Base-by-base conservation (phyloP, 305 asterid genomes). In the Andrographis paniculata region DNA sequence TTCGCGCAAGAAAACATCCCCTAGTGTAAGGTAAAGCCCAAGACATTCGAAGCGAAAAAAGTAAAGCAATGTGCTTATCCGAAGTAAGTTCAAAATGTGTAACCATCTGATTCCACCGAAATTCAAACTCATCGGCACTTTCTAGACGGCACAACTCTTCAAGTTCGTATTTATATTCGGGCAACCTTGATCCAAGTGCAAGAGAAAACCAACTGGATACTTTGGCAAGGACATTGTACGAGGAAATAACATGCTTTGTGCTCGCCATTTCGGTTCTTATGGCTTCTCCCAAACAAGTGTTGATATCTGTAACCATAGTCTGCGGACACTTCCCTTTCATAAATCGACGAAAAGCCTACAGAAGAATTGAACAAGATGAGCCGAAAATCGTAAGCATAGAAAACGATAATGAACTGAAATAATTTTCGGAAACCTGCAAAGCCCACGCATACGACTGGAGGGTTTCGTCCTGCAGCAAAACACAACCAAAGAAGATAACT, bases 261-360 rank as follows among this genome's bases (percentile, higher is more conserved):
- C 66, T 75, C 19, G 82, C 82, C 61, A 78, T 43, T 70, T 81
- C 87, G 66, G 65, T 81, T 73, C 69, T 63, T 48, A 73, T 60
- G 56, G 73, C 80, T 61, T 81, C 87, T 69, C 71, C 58, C 24
- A 81, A 73, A 51, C 68, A 67, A 36, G 68, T 53, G 63, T 81
- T 78, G 23, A 73, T 44, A 67, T 81, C 87, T 21, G 84, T 75
- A 51, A 81, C 51, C 45, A 78, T 70, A 18, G 85, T 71, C 46
- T 66, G 84, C 2, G 82, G 93, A 61, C 36, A 63, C 56, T 75
- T 61, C 66, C 79, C 93, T 56, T 77, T 72, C 76, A 75, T 69
- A 58, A 77, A 72, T 52, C 74, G 81, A 33, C 72, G 68, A 70
- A 81, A 81, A 56, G 71, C 78, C 86, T 74, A 55, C 28, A 55